Conservation (phyloP, 2,329 filamentous ascomycete species). For the Didymella glomerata region DNA sequence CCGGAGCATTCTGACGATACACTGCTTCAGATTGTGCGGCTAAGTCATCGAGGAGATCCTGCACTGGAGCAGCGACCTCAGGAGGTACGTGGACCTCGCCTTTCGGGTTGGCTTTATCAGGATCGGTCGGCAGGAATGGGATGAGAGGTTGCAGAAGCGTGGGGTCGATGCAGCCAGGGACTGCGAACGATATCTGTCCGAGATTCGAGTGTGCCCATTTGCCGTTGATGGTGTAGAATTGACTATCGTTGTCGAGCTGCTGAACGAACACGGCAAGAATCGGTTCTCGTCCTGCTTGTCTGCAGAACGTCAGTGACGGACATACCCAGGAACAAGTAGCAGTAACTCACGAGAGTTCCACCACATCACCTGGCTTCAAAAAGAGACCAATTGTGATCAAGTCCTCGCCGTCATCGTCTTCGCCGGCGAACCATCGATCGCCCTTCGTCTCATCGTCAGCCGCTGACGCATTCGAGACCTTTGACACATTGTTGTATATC, state of each 20-base stretch:
- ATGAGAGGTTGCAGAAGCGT: slow-evolving; percentile 58
- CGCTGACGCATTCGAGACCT: slow-evolving; percentile 32
- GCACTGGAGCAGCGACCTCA: slow-evolving; percentile 55
- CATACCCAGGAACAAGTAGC: too few relatives aligned
- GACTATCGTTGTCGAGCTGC: slow-evolving; percentile 51
- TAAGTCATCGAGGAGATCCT: slow-evolving; percentile 56
- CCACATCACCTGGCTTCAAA: slow-evolving; percentile 58
- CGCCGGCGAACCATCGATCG: slow-evolving; percentile 33
- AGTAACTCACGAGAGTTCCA: slow-evolving; percentile 52
- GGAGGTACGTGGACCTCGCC: slow-evolving; percentile 55
- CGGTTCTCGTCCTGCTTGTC: slow-evolving; percentile 47
- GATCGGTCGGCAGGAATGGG: slow-evolving; percentile 60
- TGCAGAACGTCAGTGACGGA: slow-evolving; percentile 2
- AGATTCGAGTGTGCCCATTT: slow-evolving; percentile 56
- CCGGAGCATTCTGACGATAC: slow-evolving; percentile 57
- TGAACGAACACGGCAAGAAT: slow-evolving; percentile 61
- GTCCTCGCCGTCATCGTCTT: slow-evolving; percentile 41
- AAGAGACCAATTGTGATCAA: slow-evolving; percentile 49
- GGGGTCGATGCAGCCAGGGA: slow-evolving; percentile 59
- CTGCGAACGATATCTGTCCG: slow-evolving; percentile 56
- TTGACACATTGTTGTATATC: slow-evolving; percentile 38
- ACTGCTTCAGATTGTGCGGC: slow-evolving; percentile 55
- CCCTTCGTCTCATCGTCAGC: slow-evolving; percentile 34
- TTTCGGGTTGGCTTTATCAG: slow-evolving; percentile 31
- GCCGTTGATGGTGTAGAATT: slow-evolving; percentile 62